A percentile compares a stretch with the other conserved stretches of the same genome.
phyloP scores from a whole-genome alignment of 2,329 filamentous ascomycete genomes.

The Alternaria metachromatica region DNA sequence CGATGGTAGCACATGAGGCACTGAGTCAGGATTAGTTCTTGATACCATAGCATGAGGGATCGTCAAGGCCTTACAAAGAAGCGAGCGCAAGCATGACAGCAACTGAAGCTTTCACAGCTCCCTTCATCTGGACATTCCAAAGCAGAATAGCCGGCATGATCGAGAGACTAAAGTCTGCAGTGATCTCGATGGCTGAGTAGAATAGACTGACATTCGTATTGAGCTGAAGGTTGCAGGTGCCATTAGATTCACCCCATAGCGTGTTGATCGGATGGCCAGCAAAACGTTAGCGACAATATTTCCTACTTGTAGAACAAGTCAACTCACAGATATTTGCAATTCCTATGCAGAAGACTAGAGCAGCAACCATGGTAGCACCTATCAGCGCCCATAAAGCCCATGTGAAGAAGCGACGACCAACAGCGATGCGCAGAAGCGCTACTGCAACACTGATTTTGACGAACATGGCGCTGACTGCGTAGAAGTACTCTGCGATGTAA shows the following conservation, averaged over 20 bases:
- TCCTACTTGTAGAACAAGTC: not conserved
- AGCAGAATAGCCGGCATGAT: slow-evolving; percentile 26
- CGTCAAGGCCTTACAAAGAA: slow-evolving; percentile 45
- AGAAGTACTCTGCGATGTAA: slow-evolving; percentile 31
- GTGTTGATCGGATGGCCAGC: slow-evolving; percentile 26
- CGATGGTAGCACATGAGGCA: slow-evolving; percentile 45
- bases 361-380: slow-evolving; percentile 17
- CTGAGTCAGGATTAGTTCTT: slow-evolving; percentile 23
- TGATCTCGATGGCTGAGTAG: slow-evolving; percentile 29
- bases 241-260: slow-evolving; percentile 28
- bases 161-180: slow-evolving; percentile 28
- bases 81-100: slow-evolving; percentile 50
- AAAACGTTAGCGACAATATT: not conserved
- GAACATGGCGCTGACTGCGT: slow-evolving; percentile 25
- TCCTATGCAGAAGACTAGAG: slow-evolving; percentile 24
- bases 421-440: slow-evolving; percentile 25
- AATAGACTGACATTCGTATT: slow-evolving; percentile 30
- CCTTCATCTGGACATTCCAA: slow-evolving; percentile 41
- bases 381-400: slow-evolving; percentile 22
- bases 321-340: slow-evolving; percentile 29
- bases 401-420: slow-evolving; percentile 14
- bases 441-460: slow-evolving; percentile 32
- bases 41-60: not conserved
- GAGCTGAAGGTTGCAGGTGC: slow-evolving; percentile 26
- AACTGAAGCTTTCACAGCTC: slow-evolving; percentile 50